phyloP scores from a whole-genome alignment of 108 stramenopile genomes.

The Discostella pseudostelligera region DNA sequence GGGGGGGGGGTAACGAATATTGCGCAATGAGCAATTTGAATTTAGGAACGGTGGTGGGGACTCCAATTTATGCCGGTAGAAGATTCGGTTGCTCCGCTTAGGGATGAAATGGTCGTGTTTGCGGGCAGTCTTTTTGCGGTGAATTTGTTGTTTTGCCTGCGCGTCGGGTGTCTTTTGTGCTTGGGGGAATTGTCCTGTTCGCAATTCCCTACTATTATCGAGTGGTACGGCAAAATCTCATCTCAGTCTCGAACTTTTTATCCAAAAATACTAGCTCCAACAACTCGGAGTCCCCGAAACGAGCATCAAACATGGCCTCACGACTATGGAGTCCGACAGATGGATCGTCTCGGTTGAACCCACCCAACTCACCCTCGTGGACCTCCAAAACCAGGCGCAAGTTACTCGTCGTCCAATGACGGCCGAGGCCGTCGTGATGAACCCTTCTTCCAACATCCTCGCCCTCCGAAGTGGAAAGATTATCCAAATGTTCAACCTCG shows the following conservation, averaged over 20 bases:
- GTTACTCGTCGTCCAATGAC: conserved; percentile 95
- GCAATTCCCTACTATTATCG: conserved; percentile 4
- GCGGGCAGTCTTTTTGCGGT: too few relatives aligned
- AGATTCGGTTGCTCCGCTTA: too few relatives aligned
- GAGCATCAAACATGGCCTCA: conserved; percentile 89
- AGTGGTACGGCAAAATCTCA: conserved; percentile 4
- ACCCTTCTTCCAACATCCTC: conserved; percentile 86
- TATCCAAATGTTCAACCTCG: conserved; percentile 98
- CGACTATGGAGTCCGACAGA: conserved; percentile 90
- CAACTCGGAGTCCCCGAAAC: conserved; percentile 88
- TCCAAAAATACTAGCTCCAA: conserved; percentile 64
- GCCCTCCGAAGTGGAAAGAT: conserved; percentile 90
- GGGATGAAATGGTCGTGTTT: too few relatives aligned
- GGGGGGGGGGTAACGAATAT: too few relatives aligned
- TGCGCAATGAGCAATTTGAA: too few relatives aligned
- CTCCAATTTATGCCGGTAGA: too few relatives aligned
- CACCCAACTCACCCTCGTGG: conserved; percentile 89
- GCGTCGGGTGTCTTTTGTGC: too few relatives aligned
- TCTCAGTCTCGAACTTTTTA: conserved; percentile 2
- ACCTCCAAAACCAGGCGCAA: conserved; percentile 86
- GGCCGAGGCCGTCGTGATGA: conserved; percentile 99
- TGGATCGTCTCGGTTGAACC: conserved; percentile 93
- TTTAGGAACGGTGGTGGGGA: too few relatives aligned
- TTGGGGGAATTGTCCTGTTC: neutral
- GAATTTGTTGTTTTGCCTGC: too few relatives aligned